Evolutionary conservation across 1,284 basidiomycete genomes (phyloP), one percentile per base, ranked within the genome.

Genomic region (Cryptococcus sp.): DNA sequence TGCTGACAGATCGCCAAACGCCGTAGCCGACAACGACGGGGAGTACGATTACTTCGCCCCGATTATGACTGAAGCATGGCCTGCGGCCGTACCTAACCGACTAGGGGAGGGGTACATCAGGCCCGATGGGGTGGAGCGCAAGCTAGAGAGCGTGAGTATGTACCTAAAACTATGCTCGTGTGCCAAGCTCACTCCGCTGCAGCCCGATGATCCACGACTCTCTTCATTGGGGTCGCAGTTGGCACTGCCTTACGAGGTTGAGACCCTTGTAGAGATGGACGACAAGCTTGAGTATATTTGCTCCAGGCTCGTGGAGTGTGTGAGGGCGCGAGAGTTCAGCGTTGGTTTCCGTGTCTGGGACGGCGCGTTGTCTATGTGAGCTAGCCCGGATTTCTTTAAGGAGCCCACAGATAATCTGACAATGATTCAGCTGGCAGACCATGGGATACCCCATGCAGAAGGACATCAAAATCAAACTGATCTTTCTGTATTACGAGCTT

Each of bases 361-460:
- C 66, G 84, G 82, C 62, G 86, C 88, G 81, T 72, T 91, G 50
- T 81, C 81, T 52, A 86, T 88, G 85, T 89, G 76, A 70, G 84
- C 46, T 43, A 56, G n/a, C n/a, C n/a, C n/a, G n/a, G n/a, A n/a
- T n/a, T n/a, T n/a, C n/a, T n/a, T n/a, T n/a, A n/a, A n/a, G n/a
- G n/a, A n/a, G 28, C 28, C 9, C 28, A 9, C 9, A 9, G 5
- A 33, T 33, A 9, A 5, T 33, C 28, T 33, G 5, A 33, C 9
- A 33, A 21, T 9, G 15, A 7, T 16, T 21, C 64, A 91, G 88
- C 72, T 92, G 89, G 89, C 76, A 78, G 48, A 86, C 85, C 79
- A 82, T 92, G 72, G 88, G 89, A 65, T 92, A 91, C 70, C 89
- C 89, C 15, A 87, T 93, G 68, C 88, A 88, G 61, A 87, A 87